Base-by-base conservation (phyloP, 257 asterid species). In the Jacaranda mimosifolia region DNA sequence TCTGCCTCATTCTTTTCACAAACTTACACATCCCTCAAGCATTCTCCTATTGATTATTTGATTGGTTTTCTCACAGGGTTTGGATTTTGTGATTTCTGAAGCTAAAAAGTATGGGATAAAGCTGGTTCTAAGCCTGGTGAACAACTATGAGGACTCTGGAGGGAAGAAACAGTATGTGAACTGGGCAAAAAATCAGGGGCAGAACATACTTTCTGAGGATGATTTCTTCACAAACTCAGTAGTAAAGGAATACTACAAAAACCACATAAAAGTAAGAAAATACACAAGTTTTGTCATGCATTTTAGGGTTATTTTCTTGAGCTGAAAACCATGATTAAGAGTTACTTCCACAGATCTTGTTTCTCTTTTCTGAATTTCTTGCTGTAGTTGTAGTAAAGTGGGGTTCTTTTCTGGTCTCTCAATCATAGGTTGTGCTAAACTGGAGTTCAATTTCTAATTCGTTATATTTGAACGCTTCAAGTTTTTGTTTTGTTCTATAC, bases 161-260 rank as follows among this genome's bases (percentile, higher is more conserved):
- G 94, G 97, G 58, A 92, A 83, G 79, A 73, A 76, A 15, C 93
- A 86, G 82, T 92, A 92, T 71, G 94, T 89, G 51, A 75, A 84
- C 4, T 92, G 96, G 97, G 97, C 87, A 75, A 92, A 83, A 75
- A 75, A 57, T 64, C 48, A 70, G 7, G 90, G 92, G 36, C 83
- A 86, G 18, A 5, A 75, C 10, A 26, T 89, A 70, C 6, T 40
- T 9, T 87, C 91, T 13, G 92, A 86, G 12, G 94, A 90, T 77
- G 94, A 85, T 71, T 92, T 92, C 91, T 90, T 79, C 84, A 85
- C 88, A 3, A 85, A 90, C 71, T 58, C 82, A 10, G 75, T 81
- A 40, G 91, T 80, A 0, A 89, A 86, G 73, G 80, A 51, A 7
- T 87, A 79, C 79, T 92, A 81, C 86, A 89, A 80, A 51, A 82